Percentiles rank a stretch among this genome's conserved stretches.
Evolutionary conservation across 352 stramenopile genomes (phyloP).

Genomic region (Phytophthora vignae): DNA sequence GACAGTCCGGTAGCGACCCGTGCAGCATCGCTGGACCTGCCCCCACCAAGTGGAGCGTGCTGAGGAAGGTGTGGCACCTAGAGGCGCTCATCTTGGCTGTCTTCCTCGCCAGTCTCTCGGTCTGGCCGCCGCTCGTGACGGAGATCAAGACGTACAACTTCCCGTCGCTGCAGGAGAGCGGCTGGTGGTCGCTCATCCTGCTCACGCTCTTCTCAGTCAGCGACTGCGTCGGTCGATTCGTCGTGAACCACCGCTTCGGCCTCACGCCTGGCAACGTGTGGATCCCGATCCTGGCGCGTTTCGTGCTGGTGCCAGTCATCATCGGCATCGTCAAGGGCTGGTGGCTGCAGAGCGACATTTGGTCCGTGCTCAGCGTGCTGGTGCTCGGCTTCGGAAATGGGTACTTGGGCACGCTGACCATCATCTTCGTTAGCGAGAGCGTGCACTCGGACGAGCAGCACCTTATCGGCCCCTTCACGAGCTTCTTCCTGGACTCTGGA

Average conservation of each 20-base stretch:
- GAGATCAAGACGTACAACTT: constrained; percentile 88
- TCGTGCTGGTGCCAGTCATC: constrained; percentile 73
- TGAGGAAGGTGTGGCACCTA: constrained; percentile 72
- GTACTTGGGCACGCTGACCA: constrained; percentile 79
- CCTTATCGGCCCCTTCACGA: constrained; percentile 83
- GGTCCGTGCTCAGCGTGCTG: constrained; percentile 74
- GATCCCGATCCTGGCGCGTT: constrained; percentile 63
- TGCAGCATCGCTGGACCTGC: constrained; percentile 17
- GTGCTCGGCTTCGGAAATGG: constrained; percentile 83
- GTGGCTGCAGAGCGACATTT: constrained; percentile 76
- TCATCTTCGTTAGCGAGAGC: constrained; percentile 87
- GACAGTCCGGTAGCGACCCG: constrained; percentile 31
- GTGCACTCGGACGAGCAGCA: constrained; percentile 73
- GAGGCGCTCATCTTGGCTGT: constrained; percentile 76
- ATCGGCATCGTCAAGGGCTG: constrained; percentile 74
- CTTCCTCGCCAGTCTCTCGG: constrained; percentile 73
- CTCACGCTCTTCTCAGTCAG: constrained; percentile 81
- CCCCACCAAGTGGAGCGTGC: constrained; percentile 72
- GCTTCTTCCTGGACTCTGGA: constrained; percentile 87
- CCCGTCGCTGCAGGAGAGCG: constrained; percentile 64
- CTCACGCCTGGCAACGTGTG: constrained; percentile 74
- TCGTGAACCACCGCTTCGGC: constrained; percentile 70
- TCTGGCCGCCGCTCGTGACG: constrained; percentile 85
- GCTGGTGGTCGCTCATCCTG: constrained; percentile 87
- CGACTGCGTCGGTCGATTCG: constrained; percentile 77